Conservation (phyloP, 805 yeast genomes). For the Henningerozyma blattae region DNA sequence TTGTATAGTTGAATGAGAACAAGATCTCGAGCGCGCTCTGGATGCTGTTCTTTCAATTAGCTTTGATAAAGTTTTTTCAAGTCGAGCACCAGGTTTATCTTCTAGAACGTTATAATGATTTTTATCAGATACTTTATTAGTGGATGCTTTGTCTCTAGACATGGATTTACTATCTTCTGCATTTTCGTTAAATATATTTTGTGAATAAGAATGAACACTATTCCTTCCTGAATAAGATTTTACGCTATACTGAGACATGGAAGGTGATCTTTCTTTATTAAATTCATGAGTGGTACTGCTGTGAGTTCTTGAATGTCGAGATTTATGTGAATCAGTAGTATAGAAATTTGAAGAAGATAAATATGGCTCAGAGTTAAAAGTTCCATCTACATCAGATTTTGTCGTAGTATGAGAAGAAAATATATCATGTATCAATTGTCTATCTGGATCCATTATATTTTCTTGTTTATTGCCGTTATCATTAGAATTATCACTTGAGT, state of each 20-base stretch:
- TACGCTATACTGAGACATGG: background rate
- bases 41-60: slow-evolving; percentile 7
- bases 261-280: background rate
- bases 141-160: slow-evolving; percentile 19
- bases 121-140: slow-evolving; percentile 6
- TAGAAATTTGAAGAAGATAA: too few relatives aligned
- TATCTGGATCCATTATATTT: too few relatives aligned
- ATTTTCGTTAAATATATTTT: slow-evolving; percentile 4
- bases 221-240: background rate
- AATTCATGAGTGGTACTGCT: background rate
- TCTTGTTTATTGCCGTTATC: too few relatives aligned
- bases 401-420: too few relatives aligned
- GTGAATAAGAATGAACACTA: background rate
- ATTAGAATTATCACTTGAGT: background rate
- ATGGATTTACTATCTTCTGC: slow-evolving; percentile 10
- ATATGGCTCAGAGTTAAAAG: too few relatives aligned
- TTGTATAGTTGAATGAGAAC: too few relatives aligned
- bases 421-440: too few relatives aligned
- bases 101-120: slow-evolving; percentile 25
- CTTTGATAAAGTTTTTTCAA: slow-evolving; percentile 23
- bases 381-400: too few relatives aligned
- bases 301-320: too few relatives aligned
- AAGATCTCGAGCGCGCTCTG: too few relatives aligned
- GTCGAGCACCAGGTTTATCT: slow-evolving; percentile 24
- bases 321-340: too few relatives aligned